These are phyloP conservation scores for Salvia splendens DNA, from an alignment of 257 asterid species.

Conservation along the genomic window DNA sequence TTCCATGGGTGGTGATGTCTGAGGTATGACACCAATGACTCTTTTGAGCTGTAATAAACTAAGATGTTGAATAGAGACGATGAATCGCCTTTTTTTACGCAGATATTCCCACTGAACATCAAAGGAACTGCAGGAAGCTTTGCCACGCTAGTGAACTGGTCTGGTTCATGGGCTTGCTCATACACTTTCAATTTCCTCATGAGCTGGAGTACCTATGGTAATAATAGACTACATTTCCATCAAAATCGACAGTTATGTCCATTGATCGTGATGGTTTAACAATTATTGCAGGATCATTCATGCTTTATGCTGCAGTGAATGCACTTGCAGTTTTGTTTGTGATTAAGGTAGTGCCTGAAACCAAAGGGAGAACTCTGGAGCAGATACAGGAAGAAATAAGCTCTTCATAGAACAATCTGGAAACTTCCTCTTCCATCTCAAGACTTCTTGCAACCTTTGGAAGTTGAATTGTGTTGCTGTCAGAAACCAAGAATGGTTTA, in stretches of 20 bases:
- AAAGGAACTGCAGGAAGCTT: slow-evolving; percentile 95
- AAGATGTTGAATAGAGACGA: slow-evolving; percentile 10
- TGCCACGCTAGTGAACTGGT: slow-evolving; percentile 91
- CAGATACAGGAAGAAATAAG: slow-evolving; percentile 74
- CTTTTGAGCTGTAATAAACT: background rate
- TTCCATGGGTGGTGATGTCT: slow-evolving; percentile 99
- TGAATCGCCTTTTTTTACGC: background rate
- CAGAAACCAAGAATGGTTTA: background rate
- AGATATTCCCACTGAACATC: slow-evolving; percentile 90
- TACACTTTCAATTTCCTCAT: slow-evolving; percentile 89
- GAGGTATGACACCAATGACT: slow-evolving; percentile 56
- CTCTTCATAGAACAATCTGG: slow-evolving; percentile 30
- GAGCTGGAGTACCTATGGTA: slow-evolving; percentile 86
- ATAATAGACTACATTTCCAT: slow-evolving; percentile 5
- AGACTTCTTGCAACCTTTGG: slow-evolving; percentile 13
- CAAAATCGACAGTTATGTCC: background rate
- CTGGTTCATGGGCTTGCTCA: slow-evolving; percentile 88
- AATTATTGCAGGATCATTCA: slow-evolving; percentile 71
- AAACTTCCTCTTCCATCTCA: background rate
- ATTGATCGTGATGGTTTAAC: background rate
- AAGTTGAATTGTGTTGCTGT: background rate
- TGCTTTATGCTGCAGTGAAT: slow-evolving; percentile 70
- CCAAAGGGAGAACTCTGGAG: slow-evolving; percentile 89
- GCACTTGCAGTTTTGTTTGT: slow-evolving; percentile 75
- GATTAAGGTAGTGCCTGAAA: slow-evolving; percentile 78